Conservation (phyloP, 2,329 filamentous ascomycete genomes). For the Fusarium buharicum region DNA sequence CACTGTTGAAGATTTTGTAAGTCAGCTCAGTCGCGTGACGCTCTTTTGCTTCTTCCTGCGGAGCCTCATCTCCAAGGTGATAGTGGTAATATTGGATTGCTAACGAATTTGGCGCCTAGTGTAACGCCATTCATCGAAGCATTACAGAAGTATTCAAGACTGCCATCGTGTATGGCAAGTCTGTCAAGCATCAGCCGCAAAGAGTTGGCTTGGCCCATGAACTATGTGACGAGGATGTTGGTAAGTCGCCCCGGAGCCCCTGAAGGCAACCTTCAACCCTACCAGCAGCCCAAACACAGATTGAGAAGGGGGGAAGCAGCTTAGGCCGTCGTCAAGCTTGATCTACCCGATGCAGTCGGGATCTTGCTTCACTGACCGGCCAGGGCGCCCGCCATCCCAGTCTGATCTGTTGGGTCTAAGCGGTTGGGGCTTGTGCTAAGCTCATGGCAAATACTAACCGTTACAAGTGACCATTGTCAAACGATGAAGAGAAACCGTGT, state of each 20-base stretch:
- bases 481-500: constrained; percentile 65
- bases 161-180: constrained; percentile 96
- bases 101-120: constrained; percentile 67
- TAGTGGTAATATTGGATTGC: constrained; percentile 30
- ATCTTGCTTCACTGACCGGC: constrained; percentile 36
- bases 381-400: constrained; percentile 22
- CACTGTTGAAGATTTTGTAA: constrained; percentile 96
- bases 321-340: constrained; percentile 31
- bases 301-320: constrained; percentile 18
- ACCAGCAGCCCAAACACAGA: constrained; percentile 21
- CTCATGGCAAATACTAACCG: constrained; percentile 42
- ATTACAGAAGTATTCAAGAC: constrained; percentile 96
- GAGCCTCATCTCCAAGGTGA: constrained; percentile 19
- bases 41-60: constrained; percentile 9
- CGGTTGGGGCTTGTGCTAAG: constrained; percentile 27
- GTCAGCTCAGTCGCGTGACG: constrained; percentile 51
- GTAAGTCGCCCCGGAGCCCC: constrained; percentile 62
- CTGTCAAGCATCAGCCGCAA: constrained; percentile 98
- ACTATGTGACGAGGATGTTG: constrained; percentile 96
- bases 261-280: constrained; percentile 17
- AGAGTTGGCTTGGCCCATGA: constrained; percentile 91
- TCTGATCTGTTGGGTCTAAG: constrained; percentile 23
- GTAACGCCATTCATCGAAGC: constrained; percentile 95
- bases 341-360: constrained; percentile 38
- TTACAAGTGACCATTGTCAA: constrained; percentile 68